Evolutionary conservation across 192 early-diverging fungal genomes (phyloP), one percentile per base, ranked within the genome.

Genomic region (Gamsiella multidivaricata): DNA sequence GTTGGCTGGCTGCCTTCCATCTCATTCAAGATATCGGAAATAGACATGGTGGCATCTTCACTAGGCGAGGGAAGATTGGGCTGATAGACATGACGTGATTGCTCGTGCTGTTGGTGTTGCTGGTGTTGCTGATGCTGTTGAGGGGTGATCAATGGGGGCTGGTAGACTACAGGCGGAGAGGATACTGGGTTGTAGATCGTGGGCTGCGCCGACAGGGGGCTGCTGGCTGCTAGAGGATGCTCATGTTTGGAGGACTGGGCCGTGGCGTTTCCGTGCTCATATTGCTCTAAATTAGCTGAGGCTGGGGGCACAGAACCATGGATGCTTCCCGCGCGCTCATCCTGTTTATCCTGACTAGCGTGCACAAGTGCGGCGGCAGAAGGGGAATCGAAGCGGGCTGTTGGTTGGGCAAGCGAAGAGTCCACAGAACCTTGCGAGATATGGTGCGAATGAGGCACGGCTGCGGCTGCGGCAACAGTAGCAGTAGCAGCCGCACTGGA

Each of bases 271-370:
- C 23, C 33, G 9, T 56, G 69, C 58, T 70, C 59, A 62, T 7
- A 70, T 37, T 61, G 69, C 69, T 70, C 69, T 62, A 56, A 70
- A 70, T 70, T 61, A 37, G 39, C 17, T 7, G 68, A 34, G 26
- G 39, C n/a, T 17, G 53, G 11, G 25, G 41, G 17, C 5, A 36
- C 28, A 18, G 17, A 20, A 36, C 28, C 18, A 10, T 55, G 17
- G 14, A 36, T 61, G 23, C 4, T 34, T 45, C 1, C 31, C 5
- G 54, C 55, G 31, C 26, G 59, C 66, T 51, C 66, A 41, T 50
- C 45, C 22, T 33, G 49, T 43, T 68, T 57, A 18, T 25, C 57
- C 18, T 56, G 69, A 61, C 47, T 15, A 3, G 68, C 11, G 42
- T 17, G 39, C 34, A 59, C n/a, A 8, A 23, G n/a, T n/a, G n/a